Evolutionary conservation across 176 grass and related monocot species (phyloP).

Genomic region (Saccharum spontaneum): DNA sequence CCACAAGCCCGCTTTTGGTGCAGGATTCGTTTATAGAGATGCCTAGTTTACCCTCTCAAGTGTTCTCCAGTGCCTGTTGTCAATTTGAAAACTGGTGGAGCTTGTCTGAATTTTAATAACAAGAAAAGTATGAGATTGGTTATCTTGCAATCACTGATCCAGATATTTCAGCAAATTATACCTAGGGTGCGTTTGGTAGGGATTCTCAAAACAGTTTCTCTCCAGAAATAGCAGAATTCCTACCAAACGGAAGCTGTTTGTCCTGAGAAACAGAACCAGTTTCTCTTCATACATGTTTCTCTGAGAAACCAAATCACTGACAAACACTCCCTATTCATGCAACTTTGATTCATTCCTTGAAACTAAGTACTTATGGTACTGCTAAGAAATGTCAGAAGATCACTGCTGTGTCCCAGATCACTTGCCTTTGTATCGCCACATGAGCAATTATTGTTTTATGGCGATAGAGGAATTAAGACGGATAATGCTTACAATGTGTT

Average conservation of each 20-base stretch:
- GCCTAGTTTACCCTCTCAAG: neutral
- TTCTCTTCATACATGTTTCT: neutral
- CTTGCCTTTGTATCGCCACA: neutral
- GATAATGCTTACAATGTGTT: neutral
- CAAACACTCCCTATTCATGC: neutral
- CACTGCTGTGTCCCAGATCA: neutral
- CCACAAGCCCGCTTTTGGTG: no score
- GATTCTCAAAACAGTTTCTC: neutral
- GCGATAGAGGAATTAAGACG: neutral
- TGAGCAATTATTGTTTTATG: neutral
- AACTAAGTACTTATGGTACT: neutral
- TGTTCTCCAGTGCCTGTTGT: neutral
- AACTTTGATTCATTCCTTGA: neutral
- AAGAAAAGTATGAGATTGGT: neutral
- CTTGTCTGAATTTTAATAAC: neutral
- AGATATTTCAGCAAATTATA: constrained; percentile 2
- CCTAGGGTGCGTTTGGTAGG: neutral
- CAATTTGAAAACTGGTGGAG: neutral
- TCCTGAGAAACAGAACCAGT: neutral
- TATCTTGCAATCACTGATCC: neutral
- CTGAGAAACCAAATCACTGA: neutral
- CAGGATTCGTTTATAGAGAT: neutral
- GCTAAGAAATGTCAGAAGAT: neutral
- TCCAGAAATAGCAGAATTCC: neutral
- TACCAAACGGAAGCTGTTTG: neutral